Base-by-base conservation (phyloP, 352 stramenopile genomes). In the Pythium pectinolyticum region DNA sequence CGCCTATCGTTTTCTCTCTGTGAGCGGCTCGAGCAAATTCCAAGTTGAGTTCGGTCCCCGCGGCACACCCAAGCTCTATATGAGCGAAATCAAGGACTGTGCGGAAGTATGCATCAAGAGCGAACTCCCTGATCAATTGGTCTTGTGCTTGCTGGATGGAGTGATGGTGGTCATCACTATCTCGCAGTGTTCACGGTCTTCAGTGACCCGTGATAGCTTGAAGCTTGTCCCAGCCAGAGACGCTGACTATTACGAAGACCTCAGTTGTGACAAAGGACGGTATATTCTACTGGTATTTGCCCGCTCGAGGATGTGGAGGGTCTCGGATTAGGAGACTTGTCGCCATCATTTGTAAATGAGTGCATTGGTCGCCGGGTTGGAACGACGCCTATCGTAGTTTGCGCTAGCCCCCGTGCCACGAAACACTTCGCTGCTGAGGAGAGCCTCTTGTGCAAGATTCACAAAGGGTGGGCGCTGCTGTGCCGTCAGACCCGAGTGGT, bases 231-330 rank as follows among this genome's bases (percentile, higher is more conserved):
- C n/a, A n/a, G n/a, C n/a, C n/a, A n/a, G n/a, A n/a, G n/a, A n/a
- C n/a, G n/a, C n/a, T n/a, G 56, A 70, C 30, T 63, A 61, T 39
- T 60, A 56, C n/a, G 46, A 63, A n/a, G 57, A 67, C 43, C 48
- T 58, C 1, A 40, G 67, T 17, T 67, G 65, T 24, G 49, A 46
- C 17, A 59, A 11, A 20, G 34, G 57, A 10, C 35, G 37, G n/a
- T 63, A 67, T 28, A 3, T 56, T 28, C 39, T 67, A 5, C 45
- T 67, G n/a, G 45, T 17, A 1, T 69, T 39, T 60, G 47, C 14
- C 37, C 61, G 30, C 11, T 69, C 2, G 54, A 59, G 2, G 32
- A 41, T 14, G 55, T 61, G 24, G 32, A 53, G 10, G 55, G 52
- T 45, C 10, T 65, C 9, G n/a, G 20, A 39, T 17, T 30, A 48